These are phyloP conservation scores for Xylaria cubensis DNA, from an alignment of 495 filamentous ascomycete species.

Conservation along the genomic window DNA sequence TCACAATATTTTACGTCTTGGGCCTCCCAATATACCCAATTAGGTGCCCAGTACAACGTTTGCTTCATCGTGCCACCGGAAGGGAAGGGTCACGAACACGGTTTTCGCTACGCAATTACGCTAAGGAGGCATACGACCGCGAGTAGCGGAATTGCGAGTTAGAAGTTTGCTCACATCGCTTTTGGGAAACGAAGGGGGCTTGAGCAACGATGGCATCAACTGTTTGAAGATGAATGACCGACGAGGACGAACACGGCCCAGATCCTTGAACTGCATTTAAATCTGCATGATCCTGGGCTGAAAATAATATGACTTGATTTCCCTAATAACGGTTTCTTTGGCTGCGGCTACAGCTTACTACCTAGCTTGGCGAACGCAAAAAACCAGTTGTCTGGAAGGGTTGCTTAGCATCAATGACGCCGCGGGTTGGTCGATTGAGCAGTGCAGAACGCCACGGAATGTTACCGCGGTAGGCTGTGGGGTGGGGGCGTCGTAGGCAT, in stretches of 20 bases:
- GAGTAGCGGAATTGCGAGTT: not conserved
- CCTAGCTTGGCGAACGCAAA: not conserved
- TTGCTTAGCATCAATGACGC: constrained; percentile 1
- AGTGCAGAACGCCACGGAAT: constrained; percentile 7
- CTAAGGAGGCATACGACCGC: not conserved
- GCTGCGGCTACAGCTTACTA: constrained; percentile 11
- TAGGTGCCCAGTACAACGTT: constrained; percentile 5
- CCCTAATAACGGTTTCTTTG: constrained; percentile 14
- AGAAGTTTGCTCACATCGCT: not conserved
- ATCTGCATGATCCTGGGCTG: constrained; percentile 3
- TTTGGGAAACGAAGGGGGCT: not conserved
- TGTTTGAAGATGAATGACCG: constrained; percentile 3
- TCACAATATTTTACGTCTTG: constrained; percentile 31
- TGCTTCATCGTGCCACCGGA: constrained; percentile 13
- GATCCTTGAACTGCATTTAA: not conserved
- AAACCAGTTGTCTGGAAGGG: not conserved
- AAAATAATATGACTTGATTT: constrained; percentile 14
- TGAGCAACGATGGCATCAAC: not conserved
- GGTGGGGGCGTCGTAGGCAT: constrained; percentile 9
- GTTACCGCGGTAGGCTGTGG: constrained; percentile 4
- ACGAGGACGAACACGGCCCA: constrained; percentile 5
- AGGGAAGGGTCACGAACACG: not conserved
- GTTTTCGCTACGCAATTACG: not conserved
- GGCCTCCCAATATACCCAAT: constrained; percentile 6
- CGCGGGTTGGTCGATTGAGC: constrained; percentile 21